Base-by-base conservation (phyloP, 148 eudicot genomes). In the Nyssa sinensis region DNA sequence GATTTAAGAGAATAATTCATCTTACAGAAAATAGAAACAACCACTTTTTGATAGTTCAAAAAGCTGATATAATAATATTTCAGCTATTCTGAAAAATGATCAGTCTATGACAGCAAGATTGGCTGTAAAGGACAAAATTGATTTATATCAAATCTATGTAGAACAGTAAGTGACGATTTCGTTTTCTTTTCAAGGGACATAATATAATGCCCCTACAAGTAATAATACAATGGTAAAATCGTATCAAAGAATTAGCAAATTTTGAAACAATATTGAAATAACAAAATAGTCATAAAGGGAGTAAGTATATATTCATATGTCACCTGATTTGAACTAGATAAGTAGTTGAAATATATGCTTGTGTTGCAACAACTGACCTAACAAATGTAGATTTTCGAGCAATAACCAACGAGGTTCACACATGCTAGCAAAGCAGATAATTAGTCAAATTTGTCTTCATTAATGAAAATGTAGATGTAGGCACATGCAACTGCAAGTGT, bases 401-500 rank as follows among this genome's bases (percentile, higher is more conserved):
- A 55, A 55, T 21, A 19, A 44, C 16, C 51, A 44, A 44, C 16
- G 51, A 44, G 0, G 16, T 9, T 7, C 11, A 1, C 44, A 4
- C 44, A 39, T 0, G 44, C 44, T 12, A 39, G 44, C 44, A 6
- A 7, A 39, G 11, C 11, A 39, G 44, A 39, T 3, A 39, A 39
- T 39, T 39, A 7, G 44, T 39, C 44, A 39, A 49, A 17, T 13
- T 49, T 49, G n/a, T n/a, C n/a, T n/a, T n/a, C n/a, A n/a, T n/a
- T n/a, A n/a, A n/a, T n/a, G n/a, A 5, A 49, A 7, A 14, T 25
- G 57, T 57, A 73, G 64, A 49, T 25, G 49, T 47, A 19, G 32
- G 51, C 69, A 75, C 66, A 44, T 59, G 79, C 67, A 69, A 49
- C 51, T 69, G 21, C 33, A n/a, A 35, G 51, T 39, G 55, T 9